Percentiles rank a stretch among this genome's conserved stretches.
phyloP scores from a whole-genome alignment of 768 basidiomycete species.

The Cyathus striatus region DNA sequence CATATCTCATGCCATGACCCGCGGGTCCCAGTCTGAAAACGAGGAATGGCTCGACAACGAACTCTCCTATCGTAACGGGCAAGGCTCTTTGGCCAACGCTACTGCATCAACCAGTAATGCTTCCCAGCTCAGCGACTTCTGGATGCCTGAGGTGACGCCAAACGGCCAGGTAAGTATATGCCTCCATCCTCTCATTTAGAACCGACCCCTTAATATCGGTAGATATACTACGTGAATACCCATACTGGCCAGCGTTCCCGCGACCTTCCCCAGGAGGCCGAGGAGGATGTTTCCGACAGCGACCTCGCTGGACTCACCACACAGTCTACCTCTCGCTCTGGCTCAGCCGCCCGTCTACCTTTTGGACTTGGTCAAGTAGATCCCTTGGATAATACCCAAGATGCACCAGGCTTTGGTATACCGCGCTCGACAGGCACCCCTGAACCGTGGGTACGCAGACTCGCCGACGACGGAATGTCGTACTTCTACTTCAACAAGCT shows the following conservation, averaged over 20 bases:
- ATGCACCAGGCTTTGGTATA: slow-evolving; percentile 55
- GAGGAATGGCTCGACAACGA: slow-evolving; percentile 60
- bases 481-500: slow-evolving; percentile 76
- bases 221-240: slow-evolving; percentile 97
- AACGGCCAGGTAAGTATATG: slow-evolving; percentile 69
- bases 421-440: slow-evolving; percentile 56
- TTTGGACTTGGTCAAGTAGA: slow-evolving; percentile 34
- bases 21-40: slow-evolving; percentile 36
- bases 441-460: slow-evolving; percentile 77
- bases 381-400: slow-evolving; percentile 28
- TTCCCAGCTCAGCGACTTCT: slow-evolving; percentile 68
- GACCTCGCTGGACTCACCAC: slow-evolving; percentile 59
- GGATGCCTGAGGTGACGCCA: slow-evolving; percentile 82
- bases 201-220: not conserved
- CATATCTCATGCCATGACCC: slow-evolving; percentile 44
- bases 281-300: slow-evolving; percentile 58
- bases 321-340: slow-evolving; percentile 51
- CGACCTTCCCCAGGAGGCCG: slow-evolving; percentile 76
- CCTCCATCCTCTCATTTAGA: not conserved
- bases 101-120: slow-evolving; percentile 13
- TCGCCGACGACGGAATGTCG: slow-evolving; percentile 78
- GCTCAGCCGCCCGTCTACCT: slow-evolving; percentile 46
- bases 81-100: not conserved
- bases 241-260: slow-evolving; percentile 78
- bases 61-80: slow-evolving; percentile 25